Base-by-base conservation (phyloP, 176 grass and related monocot species). In the Pontederia crassipes region DNA sequence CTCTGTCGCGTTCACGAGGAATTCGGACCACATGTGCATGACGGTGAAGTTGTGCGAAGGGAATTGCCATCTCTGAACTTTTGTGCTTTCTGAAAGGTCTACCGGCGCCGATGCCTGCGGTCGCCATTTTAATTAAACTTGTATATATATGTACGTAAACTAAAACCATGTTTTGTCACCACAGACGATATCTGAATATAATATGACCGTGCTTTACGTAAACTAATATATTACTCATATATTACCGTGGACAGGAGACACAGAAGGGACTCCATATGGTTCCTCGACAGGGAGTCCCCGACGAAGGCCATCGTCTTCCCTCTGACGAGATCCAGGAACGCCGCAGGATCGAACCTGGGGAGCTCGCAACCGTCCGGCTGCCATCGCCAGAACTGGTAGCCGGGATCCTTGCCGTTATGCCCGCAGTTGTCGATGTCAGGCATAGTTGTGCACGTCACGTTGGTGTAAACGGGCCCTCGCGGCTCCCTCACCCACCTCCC, bases 241-340 rank as follows among this genome's bases (percentile, higher is more conserved):
- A 54, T 55, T 26, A 80, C 82, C 77, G 77, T 73, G 55, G 83
- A 86, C 9, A 91, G 11, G 48, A 91, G 79, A 48, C 88, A 91
- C 10, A 91, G 76, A 5, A 91, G 62, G 16, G 88, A 91, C 0
- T 91, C 79, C 12, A 86, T 72, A 49, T 83, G 79, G 70, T 91
- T 86, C 40, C 88, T 72, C 3, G 88, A 83, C n/a, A 91, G 80
- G 14, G 88, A 86, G 70, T 91, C 88, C 53, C 88, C 88, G 67
- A 91, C 80, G 55, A 91, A 80, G 12, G 83, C 88, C 0, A 91
- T 71, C 40, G 50, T 72, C 70, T 81, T 91, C 58, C 83, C 88
- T 15, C 57, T 70, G 17, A 75, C 83, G 11, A 72, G 12, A 57
- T 60, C 55, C 0, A 86, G 74, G 69, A 86, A 91, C 16, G 62